A percentile compares a stretch with the other conserved stretches of the same genome.
phyloP scores from a whole-genome alignment of 2,329 filamentous ascomycete species.

The Aspergillus thermomutatus region DNA sequence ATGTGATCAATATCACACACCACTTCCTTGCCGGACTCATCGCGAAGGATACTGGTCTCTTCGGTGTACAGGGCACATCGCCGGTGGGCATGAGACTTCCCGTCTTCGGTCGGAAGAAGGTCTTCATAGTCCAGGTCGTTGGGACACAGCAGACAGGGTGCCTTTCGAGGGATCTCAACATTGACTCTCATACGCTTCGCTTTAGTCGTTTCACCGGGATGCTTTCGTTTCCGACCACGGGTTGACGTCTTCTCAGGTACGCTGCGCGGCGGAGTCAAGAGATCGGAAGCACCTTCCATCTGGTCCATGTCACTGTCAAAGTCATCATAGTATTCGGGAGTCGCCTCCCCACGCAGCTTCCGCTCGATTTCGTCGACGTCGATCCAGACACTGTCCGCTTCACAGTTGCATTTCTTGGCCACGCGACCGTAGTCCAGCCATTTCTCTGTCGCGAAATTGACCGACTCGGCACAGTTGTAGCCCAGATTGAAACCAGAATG shows the following conservation, averaged over 20 bases:
- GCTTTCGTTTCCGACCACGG: conserved; percentile 68
- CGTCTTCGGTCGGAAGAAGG: conserved; percentile 83
- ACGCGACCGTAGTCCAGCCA: conserved; percentile 95
- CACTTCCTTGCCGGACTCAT: conserved; percentile 65
- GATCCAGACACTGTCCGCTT: conserved; percentile 97
- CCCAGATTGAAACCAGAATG: conserved; percentile 97
- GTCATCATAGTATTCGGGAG: conserved; percentile 48
- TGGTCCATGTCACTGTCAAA: conserved; percentile 63
- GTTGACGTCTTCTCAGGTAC: conserved; percentile 66
- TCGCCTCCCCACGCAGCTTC: conserved; percentile 80
- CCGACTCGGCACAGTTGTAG: conserved; percentile 97
- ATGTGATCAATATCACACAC: conserved; percentile 78
- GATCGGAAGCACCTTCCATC: conserved; percentile 61
- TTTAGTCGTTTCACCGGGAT: conserved; percentile 54
- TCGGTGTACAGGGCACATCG: conserved; percentile 88
- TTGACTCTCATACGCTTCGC: conserved; percentile 76
- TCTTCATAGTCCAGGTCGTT: conserved; percentile 81
- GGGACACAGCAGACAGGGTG: conserved; percentile 87
- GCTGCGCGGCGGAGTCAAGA: conserved; percentile 75
- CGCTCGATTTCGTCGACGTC: conserved; percentile 95
- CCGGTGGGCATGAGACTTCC: conserved; percentile 74
- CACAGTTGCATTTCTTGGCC: conserved; percentile 95
- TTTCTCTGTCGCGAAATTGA: conserved; percentile 94
- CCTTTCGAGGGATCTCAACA: conserved; percentile 66
- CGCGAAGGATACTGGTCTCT: conserved; percentile 78